A percentile compares a stretch with the other conserved stretches of the same genome.
phyloP scores from a whole-genome alignment of 2,329 filamentous ascomycete genomes.

The Falciphora oryzae region DNA sequence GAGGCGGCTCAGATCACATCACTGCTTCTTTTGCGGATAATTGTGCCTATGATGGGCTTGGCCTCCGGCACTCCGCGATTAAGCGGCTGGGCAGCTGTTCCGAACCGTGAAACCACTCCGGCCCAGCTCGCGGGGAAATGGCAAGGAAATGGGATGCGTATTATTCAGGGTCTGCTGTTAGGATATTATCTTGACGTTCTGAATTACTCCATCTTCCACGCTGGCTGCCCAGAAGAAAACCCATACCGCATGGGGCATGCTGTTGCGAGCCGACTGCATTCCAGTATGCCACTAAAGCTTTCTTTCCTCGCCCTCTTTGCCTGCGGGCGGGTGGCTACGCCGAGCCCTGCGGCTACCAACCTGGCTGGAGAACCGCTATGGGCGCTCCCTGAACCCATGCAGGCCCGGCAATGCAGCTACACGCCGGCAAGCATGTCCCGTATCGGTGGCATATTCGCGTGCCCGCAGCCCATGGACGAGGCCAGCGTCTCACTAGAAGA shows the following conservation, averaged over 20 bases:
- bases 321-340: background rate
- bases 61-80: background rate
- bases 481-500: background rate
- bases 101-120: background rate
- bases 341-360: background rate
- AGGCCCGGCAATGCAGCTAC: background rate
- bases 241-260: background rate
- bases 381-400: background rate
- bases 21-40: background rate
- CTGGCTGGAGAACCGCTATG: background rate
- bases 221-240: too few species aligned
- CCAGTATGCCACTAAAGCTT: background rate
- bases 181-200: background rate
- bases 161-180: background rate
- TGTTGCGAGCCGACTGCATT: background rate
- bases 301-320: background rate
- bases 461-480: background rate
- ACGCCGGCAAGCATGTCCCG: background rate
- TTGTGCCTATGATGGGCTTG: background rate
- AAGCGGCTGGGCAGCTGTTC: slow-evolving; percentile 2
- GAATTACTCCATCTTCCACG: background rate
- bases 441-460: background rate
- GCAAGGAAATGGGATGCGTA: background rate
- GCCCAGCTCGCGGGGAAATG: background rate
- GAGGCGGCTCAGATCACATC: background rate